Conservation (phyloP, 2,329 filamentous ascomycete species). For the Cytospora schulzeri region DNA sequence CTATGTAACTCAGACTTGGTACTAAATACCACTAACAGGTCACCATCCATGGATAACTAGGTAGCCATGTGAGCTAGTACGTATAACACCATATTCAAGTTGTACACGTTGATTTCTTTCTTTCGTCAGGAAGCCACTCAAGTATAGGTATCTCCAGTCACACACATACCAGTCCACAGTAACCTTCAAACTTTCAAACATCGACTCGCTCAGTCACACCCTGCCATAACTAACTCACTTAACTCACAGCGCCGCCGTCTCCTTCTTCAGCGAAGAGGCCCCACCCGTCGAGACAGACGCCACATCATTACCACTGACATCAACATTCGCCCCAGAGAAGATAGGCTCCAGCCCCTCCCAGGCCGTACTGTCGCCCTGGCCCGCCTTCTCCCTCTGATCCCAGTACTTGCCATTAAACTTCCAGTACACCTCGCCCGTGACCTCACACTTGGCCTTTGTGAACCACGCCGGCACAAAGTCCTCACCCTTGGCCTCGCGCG, state of each 20-base stretch:
- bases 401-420: constrained; percentile 88
- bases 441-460: constrained; percentile 66
- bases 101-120: not conserved
- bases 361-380: constrained; percentile 55
- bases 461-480: constrained; percentile 90
- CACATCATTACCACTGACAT: not conserved
- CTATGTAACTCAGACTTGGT: too few species aligned
- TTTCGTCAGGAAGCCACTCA: not conserved
- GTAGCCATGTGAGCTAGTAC: too few species aligned
- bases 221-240: too few species aligned
- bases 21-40: too few species aligned
- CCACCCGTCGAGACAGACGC: not conserved
- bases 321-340: constrained; percentile 44
- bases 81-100: too few species aligned
- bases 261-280: not conserved
- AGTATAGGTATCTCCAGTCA: not conserved
- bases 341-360: constrained; percentile 80
- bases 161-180: not conserved
- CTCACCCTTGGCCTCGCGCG: constrained; percentile 75
- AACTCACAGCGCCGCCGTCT: too few species aligned
- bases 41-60: too few species aligned
- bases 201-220: not conserved
- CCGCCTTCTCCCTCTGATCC: constrained; percentile 69
- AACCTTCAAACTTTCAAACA: too few species aligned
- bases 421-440: constrained; percentile 91